Evolutionary conservation across 163 green algal species (phyloP), one percentile per base, ranked within the genome.

Genomic region (Scenedesmus sp.): DNA sequence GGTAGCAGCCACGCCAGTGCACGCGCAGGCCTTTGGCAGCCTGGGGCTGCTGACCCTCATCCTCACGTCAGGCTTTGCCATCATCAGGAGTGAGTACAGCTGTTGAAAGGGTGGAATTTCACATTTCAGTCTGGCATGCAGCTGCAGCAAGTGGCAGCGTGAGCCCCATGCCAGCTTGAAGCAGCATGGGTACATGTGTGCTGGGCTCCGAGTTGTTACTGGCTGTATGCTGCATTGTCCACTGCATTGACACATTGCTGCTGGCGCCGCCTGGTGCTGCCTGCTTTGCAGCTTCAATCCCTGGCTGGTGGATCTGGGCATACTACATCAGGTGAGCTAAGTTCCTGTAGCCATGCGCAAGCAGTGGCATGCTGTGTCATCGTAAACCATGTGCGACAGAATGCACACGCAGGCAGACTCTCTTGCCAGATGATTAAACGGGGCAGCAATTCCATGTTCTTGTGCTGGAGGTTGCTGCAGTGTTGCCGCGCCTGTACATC

Each of bases 301-400:
- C 95, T 59, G 67, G 67, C 87, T 98, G 94, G 95, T 94, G 91
- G 67, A 97, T 97, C 55, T 97, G 95, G 94, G 89, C 90, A 16
- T 97, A 97, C 90, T 96, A 88, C 89, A 86, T 96, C 73, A 66
- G 54, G 82, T 84, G 34, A 84, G 76, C 13, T 3, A 2, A 13
- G 5, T 5, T 52, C 66, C 15, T 3, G n/a, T 5, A 20, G 20
- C 62, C 62, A 18, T 23, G 62, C 62, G 2, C 66, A 23, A 46
- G 34, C 34, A 46, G 34, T 46, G 34, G 62, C 62, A 70, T 20
- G 62, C 6, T 70, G 62, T 70, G 62, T 18, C 16, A 34, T 34
- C 34, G 34, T 46, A 46, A 46, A 46, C 34, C 34, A 46, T 46
- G 34, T 46, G 34, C 34, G 34, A 46, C 34, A 46, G 34, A 46